Base-by-base conservation (phyloP, 768 basidiomycete genomes). In the Amanita jacksonii region DNA sequence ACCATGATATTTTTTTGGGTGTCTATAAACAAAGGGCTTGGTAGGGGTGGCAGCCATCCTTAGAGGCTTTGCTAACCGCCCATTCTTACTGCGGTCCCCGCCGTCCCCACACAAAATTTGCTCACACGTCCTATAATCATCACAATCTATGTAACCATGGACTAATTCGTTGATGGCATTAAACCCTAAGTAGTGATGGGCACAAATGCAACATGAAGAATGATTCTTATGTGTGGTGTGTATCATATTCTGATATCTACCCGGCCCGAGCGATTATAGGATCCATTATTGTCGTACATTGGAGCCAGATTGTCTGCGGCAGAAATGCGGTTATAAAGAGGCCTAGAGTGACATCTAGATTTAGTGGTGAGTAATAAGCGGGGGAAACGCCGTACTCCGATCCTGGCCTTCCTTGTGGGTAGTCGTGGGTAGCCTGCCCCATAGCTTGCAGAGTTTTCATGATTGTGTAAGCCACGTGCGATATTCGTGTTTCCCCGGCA, bases 231-330 rank as follows among this genome's bases (percentile, higher is more conserved):
- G 71, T 74, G 46, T 67, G n/a, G n/a, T n/a, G n/a, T n/a, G n/a
- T n/a, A n/a, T n/a, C n/a, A 72, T 31, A 45, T n/a, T 41, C 56
- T 57, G 10, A 65, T 67, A 48, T 75, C 72, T 22, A 74, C 72
- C 72, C 72, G 73, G 38, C 64, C 54, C 41, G 56, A 51, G 34
- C 54, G 63, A 41, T 58, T 54, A 41, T 60, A 57, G 32, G 58
- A 51, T n/a, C 54, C 50, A 47, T 58, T 55, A 43, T 59, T 60
- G 40, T 56, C 56, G 25, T 54, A 56, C 40, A 43, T 28, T 10
- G 56, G 57, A 23, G 53, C 43, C 20, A 51, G 50, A 32, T 56
- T 57, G 36, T 60, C 51, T 52, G 62, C 59, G 18, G 59, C 53
- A 8, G 63, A 60, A 36, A 62, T 49, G 33, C 59, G 61, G 45